Base-by-base conservation (phyloP, 345 rosid species). In the Euphorbia tirucalli region DNA sequence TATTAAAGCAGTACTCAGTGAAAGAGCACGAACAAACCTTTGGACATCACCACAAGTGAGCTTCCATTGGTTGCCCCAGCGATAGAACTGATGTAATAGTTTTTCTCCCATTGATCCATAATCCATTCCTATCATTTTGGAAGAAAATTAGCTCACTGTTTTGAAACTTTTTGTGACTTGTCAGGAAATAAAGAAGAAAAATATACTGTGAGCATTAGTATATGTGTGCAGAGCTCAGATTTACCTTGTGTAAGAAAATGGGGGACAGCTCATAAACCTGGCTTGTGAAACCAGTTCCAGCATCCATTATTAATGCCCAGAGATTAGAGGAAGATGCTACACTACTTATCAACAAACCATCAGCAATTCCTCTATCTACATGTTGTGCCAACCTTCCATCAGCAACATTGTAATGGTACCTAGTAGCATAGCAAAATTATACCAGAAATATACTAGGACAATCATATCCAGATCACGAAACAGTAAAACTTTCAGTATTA, bases 21-120 rank as follows among this genome's bases (percentile, higher is more conserved):
- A n/a, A 25, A 28, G 31, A 50, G 52, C 6, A 30, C 54, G 32
- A 57, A 41, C 62, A 50, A 41, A 78, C 81, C 81, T 74, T 78
- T 78, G 37, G 81, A 78, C 81, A 78, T 78, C 71, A 78, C 81
- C 58, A 78, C 77, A 15, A 78, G 78, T 25, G 81, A 78, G 75
- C 78, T 74, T 49, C 81, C 81, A 58, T 74, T 78, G 60, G 50
- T 73, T 57, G 81, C 61, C 69, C 81, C 81, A 70, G 81, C 78
- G 50, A 74, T 75, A 48, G 81, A 74, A 28, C 81, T 78, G 46
- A 78, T 78, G 22, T 78, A 78, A 52, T 69, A 78, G 72, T 74
- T 78, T 68, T 78, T 78, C 72, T 78, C 81, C 81, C 81, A 78
- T 60, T 78, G 81, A 19, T 78, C 81, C 81, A 74, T 78, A 50